Base-by-base conservation (phyloP, 2,329 filamentous ascomycete genomes). In the Claviceps paspali region DNA sequence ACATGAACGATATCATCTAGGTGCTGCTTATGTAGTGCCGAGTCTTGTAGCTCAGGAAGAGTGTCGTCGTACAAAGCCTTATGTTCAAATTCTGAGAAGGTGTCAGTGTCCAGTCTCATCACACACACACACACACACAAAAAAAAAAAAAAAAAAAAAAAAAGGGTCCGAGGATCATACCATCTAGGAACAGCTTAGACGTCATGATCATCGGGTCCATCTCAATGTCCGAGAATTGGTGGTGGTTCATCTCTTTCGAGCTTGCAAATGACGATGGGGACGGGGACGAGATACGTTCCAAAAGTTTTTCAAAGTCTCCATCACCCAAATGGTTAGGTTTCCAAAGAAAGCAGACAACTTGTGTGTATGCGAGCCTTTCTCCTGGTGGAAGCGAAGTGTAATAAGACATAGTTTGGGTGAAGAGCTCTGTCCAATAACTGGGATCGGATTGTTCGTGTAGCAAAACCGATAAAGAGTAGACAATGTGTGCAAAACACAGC, bases 401-500 rank as follows among this genome's bases (percentile, higher is more conserved):
- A 45, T 72, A 73, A 7, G 54, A 50, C 15, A 68, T 46, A 6
- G 64, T 62, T 46, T 70, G 68, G 2, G 50, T 46, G 43, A 69
- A 73, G 6, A 73, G 51, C 12, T 57, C 49, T 12, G 49, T 52
- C 18, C 56, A 60, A 34, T 55, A 57, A 6, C 40, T 41, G 9
- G 47, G 34, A 5, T 61, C 52, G 22, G 62, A 57, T 35, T 61
- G 55, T 45, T 61, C 62, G 38, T 67, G 58, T 5, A 67, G 47
- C 11, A 67, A 55, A 8, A 69, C 44, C 4, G 63, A 68, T 27
- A 72, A 57, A 10, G 67, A 63, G 43, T 70, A 71, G 18, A 65
- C 54, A 15, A 73, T 43, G 38, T 73, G 68, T 23, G 70, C 48
- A 41, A 73, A 65, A 47, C 67, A 72, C 2, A 73, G n/a, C n/a